Base-by-base conservation (phyloP, 495 filamentous ascomycete species). In the Venustampulla echinocandica region DNA sequence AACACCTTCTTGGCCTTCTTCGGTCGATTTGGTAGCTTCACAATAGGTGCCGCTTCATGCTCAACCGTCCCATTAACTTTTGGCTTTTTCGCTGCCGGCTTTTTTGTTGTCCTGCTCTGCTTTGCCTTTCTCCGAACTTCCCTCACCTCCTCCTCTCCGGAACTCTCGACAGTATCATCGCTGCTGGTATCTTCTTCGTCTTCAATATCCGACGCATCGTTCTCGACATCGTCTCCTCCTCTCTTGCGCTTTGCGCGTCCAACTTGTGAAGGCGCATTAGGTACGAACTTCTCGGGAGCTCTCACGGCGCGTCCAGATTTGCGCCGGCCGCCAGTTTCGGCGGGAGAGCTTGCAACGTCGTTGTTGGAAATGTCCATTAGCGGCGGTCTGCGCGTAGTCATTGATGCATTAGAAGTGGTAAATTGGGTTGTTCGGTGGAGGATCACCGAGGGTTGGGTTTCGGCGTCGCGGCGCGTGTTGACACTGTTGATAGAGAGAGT, bases 231-330 rank as follows among this genome's bases (percentile, higher is more conserved):
- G 27, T 59, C 57, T 32, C 64, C 65, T 22, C 63, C 71, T 50
- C 76, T 71, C 63, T 80, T 80, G 54, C 76, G 65, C 62, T 80
- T 80, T 19, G 65, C 56, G 35, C 65, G 50, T 11, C 46, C 15
- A 27, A 46, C 46, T 32, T 47, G 44, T 49, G 42, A 58, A 46
- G 58, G 61, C 54, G 57, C 63, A 56, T 74, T 65, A 24, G 72
- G 68, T 33, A 66, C 73, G 65, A 80, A 86, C 33, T 80, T 73
- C 55, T 79, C 74, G 41, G 86, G 86, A 50, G 76, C 80, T 53
- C 81, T 85, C 51, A 80, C 76, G 65, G 81, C 79, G 66, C 89
- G 85, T 68, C 84, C 84, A 38, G 88, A 94, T 58, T 85, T 85
- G 61, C 89, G 79, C 60, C 82, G 69, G 55, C 63, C 61, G 59